Percentiles rank a stretch among this genome's conserved stretches.
phyloP scores from a whole-genome alignment of 208 protist genomes.

The Crithidia bombi region DNA sequence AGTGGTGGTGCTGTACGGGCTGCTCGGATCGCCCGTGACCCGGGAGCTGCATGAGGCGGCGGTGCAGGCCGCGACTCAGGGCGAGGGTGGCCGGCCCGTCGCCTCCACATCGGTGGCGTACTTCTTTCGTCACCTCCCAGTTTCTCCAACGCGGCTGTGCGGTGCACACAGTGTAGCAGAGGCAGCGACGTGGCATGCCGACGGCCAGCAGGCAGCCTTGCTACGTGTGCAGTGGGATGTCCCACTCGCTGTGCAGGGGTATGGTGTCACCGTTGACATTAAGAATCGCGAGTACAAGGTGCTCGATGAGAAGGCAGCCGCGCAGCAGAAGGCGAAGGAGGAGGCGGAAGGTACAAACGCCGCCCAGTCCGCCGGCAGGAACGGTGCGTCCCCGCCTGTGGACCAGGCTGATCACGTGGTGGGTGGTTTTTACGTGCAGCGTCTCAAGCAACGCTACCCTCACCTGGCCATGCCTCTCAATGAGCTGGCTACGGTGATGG shows the following conservation, averaged over 20 bases:
- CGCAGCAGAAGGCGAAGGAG: constrained; percentile 19
- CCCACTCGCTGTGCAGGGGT: constrained; percentile 86
- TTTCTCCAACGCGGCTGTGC: constrained; percentile 34
- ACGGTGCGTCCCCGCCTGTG: neutral
- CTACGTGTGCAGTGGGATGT: constrained; percentile 37
- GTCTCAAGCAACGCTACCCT: constrained; percentile 44
- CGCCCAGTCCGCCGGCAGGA: neutral
- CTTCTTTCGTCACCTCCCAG: constrained; percentile 70
- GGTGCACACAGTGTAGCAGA: neutral
- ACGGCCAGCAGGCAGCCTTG: neutral
- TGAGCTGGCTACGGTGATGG: constrained; percentile 43
- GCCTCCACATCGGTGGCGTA: constrained; percentile 18
- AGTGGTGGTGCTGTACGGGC: constrained; percentile 64
- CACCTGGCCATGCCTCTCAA: constrained; percentile 37
- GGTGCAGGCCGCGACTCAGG: constrained; percentile 15
- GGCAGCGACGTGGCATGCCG: neutral
- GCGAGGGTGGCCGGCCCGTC: neutral
- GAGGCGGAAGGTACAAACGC: constrained; percentile 2
- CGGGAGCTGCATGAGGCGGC: constrained; percentile 35
- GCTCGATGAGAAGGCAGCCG: constrained; percentile 81
- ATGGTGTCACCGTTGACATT: constrained; percentile 95
- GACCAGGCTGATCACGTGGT: constrained; percentile 16
- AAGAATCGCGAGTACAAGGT: constrained; percentile 98
- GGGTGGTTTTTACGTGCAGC: constrained; percentile 49
- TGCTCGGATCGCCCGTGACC: constrained; percentile 50